Conservation (phyloP, 441 rosid genomes). For the Populus hybrid region DNA sequence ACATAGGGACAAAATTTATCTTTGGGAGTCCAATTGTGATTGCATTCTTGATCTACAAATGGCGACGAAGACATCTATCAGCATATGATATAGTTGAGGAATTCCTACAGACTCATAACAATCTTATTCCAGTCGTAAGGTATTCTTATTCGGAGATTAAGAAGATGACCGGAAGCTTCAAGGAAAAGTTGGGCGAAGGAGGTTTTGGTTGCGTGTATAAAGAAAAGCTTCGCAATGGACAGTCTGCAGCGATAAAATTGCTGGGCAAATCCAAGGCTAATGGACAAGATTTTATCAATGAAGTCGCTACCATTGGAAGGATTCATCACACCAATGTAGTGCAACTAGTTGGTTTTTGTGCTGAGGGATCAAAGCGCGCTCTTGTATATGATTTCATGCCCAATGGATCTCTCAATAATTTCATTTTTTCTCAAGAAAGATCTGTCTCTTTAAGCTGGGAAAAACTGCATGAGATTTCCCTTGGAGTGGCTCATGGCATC, state of each 20-base stretch:
- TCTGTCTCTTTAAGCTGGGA: background rate
- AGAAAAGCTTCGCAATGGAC: background rate
- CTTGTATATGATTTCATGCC: slow-evolving; percentile 7
- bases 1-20: background rate
- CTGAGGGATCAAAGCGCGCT: background rate
- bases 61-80: slow-evolving; percentile 13
- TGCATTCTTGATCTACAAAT: slow-evolving; percentile 7
- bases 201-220: slow-evolving; percentile 4
- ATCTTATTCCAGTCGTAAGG: background rate
- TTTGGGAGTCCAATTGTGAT: slow-evolving; percentile 2
- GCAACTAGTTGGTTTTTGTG: background rate
- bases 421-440: background rate
- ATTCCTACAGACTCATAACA: slow-evolving; percentile 2
- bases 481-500: background rate
- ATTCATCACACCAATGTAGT: background rate
- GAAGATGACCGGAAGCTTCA: background rate
- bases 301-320: slow-evolving; percentile 1
- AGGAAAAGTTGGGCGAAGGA: background rate
- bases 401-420: slow-evolving; percentile 1
- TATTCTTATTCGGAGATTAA: background rate
- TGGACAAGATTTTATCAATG: slow-evolving; percentile 8
- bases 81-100: background rate
- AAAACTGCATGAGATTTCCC: background rate
- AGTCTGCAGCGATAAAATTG: background rate
- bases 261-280: background rate